Conservation (phyloP, 2,329 filamentous ascomycete genomes). For the Pseudopithomyces maydicus region DNA sequence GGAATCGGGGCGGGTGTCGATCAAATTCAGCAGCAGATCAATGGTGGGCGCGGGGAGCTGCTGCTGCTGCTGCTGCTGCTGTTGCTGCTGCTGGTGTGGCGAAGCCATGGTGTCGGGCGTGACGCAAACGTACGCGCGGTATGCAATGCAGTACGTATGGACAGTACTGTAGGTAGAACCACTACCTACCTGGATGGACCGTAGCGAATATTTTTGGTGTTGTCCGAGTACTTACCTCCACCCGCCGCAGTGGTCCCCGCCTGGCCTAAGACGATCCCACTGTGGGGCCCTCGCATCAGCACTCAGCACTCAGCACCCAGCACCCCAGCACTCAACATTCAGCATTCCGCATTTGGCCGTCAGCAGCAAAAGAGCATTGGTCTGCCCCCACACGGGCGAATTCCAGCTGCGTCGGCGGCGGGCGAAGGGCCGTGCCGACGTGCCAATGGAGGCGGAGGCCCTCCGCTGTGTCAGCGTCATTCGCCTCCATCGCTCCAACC, state of each 20-base stretch:
- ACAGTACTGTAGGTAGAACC: too few species aligned
- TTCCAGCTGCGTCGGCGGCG: neutral
- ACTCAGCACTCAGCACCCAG: too few species aligned
- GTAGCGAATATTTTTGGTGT: constrained; percentile 6
- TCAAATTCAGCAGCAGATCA: constrained; percentile 59
- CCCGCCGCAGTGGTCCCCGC: neutral
- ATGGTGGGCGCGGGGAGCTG: constrained; percentile 45
- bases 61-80: too few species aligned
- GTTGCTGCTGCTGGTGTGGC: constrained; percentile 8
- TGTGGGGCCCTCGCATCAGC: too few species aligned
- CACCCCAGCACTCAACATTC: too few species aligned
- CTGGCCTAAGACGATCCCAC: neutral
- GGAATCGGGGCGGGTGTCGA: constrained; percentile 77
- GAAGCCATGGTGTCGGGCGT: constrained; percentile 23
- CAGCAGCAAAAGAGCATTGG: too few species aligned
- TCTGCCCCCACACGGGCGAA: too few species aligned
- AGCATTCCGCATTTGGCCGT: too few species aligned
- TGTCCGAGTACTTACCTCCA: constrained; percentile 2
- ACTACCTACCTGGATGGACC: too few species aligned
- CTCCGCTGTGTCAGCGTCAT: neutral
- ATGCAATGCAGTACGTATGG: too few species aligned
- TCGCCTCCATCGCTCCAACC: neutral
- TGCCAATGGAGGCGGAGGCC: neutral
- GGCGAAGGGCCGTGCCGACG: neutral
- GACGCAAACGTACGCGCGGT: neutral